Evolutionary conservation across 176 grass and related monocot genomes (phyloP).

Genomic region (Pontederia paniculata): DNA sequence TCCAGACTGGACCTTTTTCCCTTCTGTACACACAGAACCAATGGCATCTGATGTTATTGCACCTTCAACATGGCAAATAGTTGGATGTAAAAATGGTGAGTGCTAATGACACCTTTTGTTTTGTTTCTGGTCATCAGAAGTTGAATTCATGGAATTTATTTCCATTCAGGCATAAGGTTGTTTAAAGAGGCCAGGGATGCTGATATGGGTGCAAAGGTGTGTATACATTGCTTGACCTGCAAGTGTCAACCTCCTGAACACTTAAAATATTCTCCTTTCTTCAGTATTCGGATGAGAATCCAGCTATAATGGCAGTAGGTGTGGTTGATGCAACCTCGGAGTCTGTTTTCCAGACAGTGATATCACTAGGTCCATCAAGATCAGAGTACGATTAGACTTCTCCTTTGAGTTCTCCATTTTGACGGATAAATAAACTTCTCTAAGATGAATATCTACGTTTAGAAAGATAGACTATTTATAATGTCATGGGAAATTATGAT

Average conservation of each 20-base stretch:
- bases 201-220: background rate
- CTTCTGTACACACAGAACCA: conserved; percentile 3
- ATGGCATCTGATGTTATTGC: conserved; percentile 16
- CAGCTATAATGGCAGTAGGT: conserved; percentile 24
- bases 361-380: conserved; percentile 27
- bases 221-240: background rate
- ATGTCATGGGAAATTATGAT: too few relatives aligned
- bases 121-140: background rate
- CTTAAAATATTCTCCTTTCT: conserved; percentile 4
- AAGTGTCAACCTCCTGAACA: too few relatives aligned
- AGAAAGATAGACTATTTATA: too few relatives aligned
- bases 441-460: too few relatives aligned
- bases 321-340: conserved; percentile 20
- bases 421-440: background rate
- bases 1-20: conserved; percentile 11
- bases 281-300: conserved; percentile 17
- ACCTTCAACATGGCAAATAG: conserved; percentile 19
- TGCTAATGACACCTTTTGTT: background rate
- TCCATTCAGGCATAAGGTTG: conserved; percentile 10
- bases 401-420: conserved; percentile 6
- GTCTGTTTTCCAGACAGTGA: conserved; percentile 14
- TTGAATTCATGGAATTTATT: background rate
- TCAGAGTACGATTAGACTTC: conserved; percentile 19
- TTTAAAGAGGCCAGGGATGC: conserved; percentile 6
- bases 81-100: conserved; percentile 18